Conservation (phyloP, 1,139 yeast genomes). For the Protomyces gravidus region DNA sequence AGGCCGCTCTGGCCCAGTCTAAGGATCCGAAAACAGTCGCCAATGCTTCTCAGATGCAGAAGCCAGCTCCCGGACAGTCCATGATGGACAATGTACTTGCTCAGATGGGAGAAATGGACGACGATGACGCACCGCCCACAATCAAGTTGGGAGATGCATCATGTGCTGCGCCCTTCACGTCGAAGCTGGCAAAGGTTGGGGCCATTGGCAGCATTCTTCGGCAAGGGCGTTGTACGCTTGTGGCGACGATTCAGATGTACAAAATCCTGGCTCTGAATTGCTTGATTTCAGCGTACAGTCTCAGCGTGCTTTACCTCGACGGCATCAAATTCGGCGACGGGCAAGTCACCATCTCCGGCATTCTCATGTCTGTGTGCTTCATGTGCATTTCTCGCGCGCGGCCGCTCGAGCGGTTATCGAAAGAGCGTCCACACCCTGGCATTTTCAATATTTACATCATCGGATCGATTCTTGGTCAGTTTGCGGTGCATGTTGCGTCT, state of each 20-base stretch:
- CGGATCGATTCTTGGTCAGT: constrained; percentile 96
- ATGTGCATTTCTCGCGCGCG: constrained; percentile 90
- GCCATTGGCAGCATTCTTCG: constrained; percentile 91
- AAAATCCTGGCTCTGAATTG: constrained; percentile 95
- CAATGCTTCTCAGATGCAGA: constrained; percentile 37
- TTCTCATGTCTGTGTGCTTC: constrained; percentile 88
- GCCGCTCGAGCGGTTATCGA: constrained; percentile 81
- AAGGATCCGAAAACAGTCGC: constrained; percentile 36
- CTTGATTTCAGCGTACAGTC: constrained; percentile 91
- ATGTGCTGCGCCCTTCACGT: constrained; percentile 98
- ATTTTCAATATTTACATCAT: constrained; percentile 89
- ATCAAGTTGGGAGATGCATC: constrained; percentile 97
- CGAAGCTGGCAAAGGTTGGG: constrained; percentile 84
- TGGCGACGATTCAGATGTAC: constrained; percentile 97
- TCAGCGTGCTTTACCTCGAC: constrained; percentile 88
- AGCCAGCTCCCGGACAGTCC: constrained; percentile 44
- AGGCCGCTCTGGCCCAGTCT: neutral
- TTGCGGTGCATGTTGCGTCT: constrained; percentile 82
- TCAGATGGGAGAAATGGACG: constrained; percentile 58
- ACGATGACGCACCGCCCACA: constrained; percentile 83
- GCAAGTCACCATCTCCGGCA: constrained; percentile 90
- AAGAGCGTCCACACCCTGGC: constrained; percentile 96
- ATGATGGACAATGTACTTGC: constrained; percentile 62
- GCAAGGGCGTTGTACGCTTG: constrained; percentile 98
- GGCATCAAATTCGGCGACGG: constrained; percentile 98